These are phyloP conservation scores for Penicillium chermesinum DNA, from an alignment of 495 filamentous ascomycete genomes.

Conservation along the genomic window DNA sequence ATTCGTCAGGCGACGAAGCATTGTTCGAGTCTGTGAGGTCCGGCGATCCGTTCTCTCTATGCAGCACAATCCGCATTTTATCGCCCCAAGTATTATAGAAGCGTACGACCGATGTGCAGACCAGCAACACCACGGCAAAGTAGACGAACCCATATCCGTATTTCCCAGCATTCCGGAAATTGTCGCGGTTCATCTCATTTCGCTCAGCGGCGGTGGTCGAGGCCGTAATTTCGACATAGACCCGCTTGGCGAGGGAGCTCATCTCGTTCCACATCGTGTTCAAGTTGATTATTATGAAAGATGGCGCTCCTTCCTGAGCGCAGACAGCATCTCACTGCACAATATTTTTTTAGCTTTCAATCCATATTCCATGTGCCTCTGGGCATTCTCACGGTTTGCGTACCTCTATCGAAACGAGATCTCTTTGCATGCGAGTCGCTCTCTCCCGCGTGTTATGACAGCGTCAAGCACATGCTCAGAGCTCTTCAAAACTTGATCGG, in stretches of 20 bases:
- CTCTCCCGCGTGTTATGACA: neutral
- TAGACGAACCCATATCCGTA: conserved; percentile 87
- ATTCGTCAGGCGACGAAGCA: conserved; percentile 57
- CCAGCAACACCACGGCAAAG: conserved; percentile 68
- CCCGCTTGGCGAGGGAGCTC: conserved; percentile 60
- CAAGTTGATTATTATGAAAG: neutral
- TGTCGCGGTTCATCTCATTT: conserved; percentile 70
- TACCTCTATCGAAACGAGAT: too few relatives aligned
- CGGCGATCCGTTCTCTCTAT: conserved; percentile 63
- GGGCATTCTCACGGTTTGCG: too few relatives aligned
- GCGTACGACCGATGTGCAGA: conserved; percentile 57
- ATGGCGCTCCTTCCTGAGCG: neutral
- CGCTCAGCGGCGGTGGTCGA: conserved; percentile 65
- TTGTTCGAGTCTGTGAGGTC: conserved; percentile 33
- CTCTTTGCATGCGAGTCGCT: too few relatives aligned
- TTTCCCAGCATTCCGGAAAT: conserved; percentile 75
- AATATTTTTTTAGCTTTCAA: neutral
- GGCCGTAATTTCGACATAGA: conserved; percentile 64
- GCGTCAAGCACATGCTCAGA: neutral
- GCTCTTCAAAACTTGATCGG: neutral
- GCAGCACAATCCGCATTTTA: conserved; percentile 76
- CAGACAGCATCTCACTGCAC: neutral
- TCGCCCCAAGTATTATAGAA: conserved; percentile 84
- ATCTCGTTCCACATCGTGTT: conserved; percentile 16
- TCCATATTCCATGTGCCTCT: too few relatives aligned